Evolutionary conservation across 2,329 filamentous ascomycete species (phyloP).

Genomic region (Monosporascus sp.): DNA sequence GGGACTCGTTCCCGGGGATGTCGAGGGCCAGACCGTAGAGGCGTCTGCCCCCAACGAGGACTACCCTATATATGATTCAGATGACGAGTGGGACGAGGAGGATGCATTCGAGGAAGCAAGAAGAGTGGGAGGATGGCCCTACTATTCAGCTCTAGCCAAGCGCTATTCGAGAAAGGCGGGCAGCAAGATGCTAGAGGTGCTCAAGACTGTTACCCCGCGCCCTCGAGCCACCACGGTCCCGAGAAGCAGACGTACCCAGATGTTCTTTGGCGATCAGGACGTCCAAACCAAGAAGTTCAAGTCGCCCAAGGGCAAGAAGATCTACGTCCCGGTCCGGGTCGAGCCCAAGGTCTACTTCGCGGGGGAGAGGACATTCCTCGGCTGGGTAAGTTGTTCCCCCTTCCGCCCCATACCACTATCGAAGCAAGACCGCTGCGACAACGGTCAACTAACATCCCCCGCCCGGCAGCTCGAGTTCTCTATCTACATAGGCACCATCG

Average conservation of each 20-base stretch:
- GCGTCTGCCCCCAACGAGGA: constrained; percentile 58
- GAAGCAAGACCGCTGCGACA: background rate
- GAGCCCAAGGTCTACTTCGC: constrained; percentile 98
- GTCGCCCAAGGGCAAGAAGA: constrained; percentile 79
- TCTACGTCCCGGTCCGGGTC: constrained; percentile 91
- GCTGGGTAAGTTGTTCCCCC: constrained; percentile 62
- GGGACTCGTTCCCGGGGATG: constrained; percentile 42
- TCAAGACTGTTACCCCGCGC: constrained; percentile 49
- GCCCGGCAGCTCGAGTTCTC: constrained; percentile 76
- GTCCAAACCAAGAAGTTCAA: constrained; percentile 58
- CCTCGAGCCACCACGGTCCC: constrained; percentile 54
- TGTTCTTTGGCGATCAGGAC: constrained; percentile 50
- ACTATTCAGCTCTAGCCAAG: constrained; percentile 57
- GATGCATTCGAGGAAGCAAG: constrained; percentile 75
- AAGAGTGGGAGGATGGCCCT: constrained; percentile 69
- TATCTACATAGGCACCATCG: constrained; percentile 86
- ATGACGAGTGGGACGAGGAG: constrained; percentile 71
- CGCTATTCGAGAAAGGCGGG: constrained; percentile 39
- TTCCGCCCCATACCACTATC: background rate
- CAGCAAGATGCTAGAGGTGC: constrained; percentile 34
- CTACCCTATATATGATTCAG: constrained; percentile 86
- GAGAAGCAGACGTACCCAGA: constrained; percentile 47
- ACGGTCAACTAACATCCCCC: constrained; percentile 10
- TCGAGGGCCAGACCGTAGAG: constrained; percentile 77
- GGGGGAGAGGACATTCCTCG: constrained; percentile 90